Evolutionary conservation across 2,329 filamentous ascomycete genomes (phyloP).

Genomic region (Rhexocercosporidium sp.): DNA sequence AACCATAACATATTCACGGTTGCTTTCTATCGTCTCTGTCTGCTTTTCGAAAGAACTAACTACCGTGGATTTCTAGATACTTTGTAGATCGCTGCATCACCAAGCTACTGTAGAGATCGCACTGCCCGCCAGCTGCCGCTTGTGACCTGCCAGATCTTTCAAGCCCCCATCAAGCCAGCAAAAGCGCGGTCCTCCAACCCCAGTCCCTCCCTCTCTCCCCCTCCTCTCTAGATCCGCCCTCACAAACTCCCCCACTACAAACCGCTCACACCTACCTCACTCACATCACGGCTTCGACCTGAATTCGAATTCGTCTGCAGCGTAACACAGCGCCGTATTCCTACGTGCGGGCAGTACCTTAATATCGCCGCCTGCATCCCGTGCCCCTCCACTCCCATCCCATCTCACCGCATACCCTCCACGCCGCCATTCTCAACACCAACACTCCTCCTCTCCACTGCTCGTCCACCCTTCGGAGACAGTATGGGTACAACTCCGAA

Average conservation of each 20-base stretch:
- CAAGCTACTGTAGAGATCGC: background rate
- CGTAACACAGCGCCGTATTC: too few relatives aligned
- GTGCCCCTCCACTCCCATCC: background rate
- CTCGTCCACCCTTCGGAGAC: too few relatives aligned
- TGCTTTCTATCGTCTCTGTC: too few relatives aligned
- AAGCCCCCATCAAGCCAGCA: too few relatives aligned
- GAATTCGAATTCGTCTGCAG: background rate
- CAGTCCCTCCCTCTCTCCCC: background rate
- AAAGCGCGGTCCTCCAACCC: too few relatives aligned
- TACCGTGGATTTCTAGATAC: background rate
- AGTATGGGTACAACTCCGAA: constrained; percentile 8
- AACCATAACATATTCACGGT: too few relatives aligned
- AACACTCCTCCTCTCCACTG: constrained; percentile 5
- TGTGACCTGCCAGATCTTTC: constrained; percentile 8
- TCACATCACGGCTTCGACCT: constrained; percentile 1
- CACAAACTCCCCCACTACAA: background rate
- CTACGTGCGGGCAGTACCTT: background rate
- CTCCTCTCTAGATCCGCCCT: background rate
- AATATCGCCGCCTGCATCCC: constrained; percentile 5
- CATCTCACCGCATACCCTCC: background rate
- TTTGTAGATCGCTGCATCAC: too few relatives aligned
- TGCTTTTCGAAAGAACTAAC: too few relatives aligned
- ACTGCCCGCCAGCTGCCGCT: background rate
- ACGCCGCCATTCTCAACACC: too few relatives aligned
- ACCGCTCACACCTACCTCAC: background rate